A percentile compares a stretch with the other conserved stretches of the same genome.
Evolutionary conservation across 129 eudicot species (phyloP).

Genomic region (Flaveria trinervia): DNA sequence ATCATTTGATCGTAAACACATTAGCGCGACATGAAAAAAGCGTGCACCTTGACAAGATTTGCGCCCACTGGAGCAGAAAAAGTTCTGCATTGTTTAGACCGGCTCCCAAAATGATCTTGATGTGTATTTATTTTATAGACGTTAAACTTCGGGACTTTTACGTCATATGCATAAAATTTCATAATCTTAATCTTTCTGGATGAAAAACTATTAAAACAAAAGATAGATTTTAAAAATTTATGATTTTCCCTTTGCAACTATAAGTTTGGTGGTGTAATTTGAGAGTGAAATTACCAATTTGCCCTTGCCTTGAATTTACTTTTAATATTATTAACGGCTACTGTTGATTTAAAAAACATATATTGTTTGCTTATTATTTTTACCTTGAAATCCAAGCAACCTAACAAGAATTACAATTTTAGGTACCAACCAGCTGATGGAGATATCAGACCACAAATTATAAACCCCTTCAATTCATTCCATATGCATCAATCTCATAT

Average conservation of each 20-base stretch:
- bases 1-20: no score
- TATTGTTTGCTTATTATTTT: slow-evolving; percentile 7
- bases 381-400: slow-evolving; percentile 38
- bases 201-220: not conserved
- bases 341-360: not conserved
- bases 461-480: slow-evolving; percentile 27
- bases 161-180: no score
- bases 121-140: no score
- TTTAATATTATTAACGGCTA: slow-evolving; percentile 22
- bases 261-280: not conserved
- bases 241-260: not conserved
- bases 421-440: slow-evolving; percentile 42
- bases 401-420: slow-evolving; percentile 8
- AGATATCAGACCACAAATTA: slow-evolving; percentile 38
- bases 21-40: no score
- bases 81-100: no score
- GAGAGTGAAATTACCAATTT: slow-evolving; percentile 7
- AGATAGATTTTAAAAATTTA: not conserved
- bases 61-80: no score
- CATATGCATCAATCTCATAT: slow-evolving; percentile 19
- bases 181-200: no score
- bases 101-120: no score
- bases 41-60: no score
- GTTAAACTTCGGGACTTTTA: no score
- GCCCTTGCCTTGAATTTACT: not conserved